phyloP scores from a whole-genome alignment of 2,329 filamentous ascomycete species.

The Colletotrichum godetiae region DNA sequence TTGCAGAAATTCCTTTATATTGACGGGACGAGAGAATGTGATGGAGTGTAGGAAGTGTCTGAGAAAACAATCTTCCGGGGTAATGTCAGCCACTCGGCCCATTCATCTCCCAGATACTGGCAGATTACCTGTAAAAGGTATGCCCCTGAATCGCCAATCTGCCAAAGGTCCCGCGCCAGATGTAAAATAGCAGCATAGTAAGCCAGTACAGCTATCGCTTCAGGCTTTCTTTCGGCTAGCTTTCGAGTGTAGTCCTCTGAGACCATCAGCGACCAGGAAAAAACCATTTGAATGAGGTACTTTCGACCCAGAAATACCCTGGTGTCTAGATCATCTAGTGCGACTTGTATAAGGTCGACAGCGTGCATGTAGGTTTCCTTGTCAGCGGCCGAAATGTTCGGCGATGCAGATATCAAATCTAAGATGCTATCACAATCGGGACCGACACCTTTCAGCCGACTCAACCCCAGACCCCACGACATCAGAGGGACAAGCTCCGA shows the following conservation, averaged over 20 bases:
- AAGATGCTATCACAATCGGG: constrained; percentile 2
- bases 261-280: constrained; percentile 42
- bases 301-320: background rate
- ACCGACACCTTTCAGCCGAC: background rate
- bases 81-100: background rate
- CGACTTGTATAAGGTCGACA: constrained; percentile 3
- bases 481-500: constrained; percentile 4
- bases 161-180: constrained; percentile 41
- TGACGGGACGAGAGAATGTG: background rate
- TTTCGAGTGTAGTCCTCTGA: constrained; percentile 39
- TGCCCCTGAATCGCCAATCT: constrained; percentile 40
- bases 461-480: constrained; percentile 4
- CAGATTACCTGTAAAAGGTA: constrained; percentile 7
- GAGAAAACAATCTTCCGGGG: background rate
- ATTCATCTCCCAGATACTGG: background rate
- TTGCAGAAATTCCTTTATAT: background rate
- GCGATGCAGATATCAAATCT: constrained; percentile 17
- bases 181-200: constrained; percentile 45
- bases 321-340: background rate
- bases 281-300: constrained; percentile 40
- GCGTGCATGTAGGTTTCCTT: background rate
- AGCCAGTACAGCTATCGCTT: constrained; percentile 42
- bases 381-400: background rate
- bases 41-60: background rate
- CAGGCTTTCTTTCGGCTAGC: constrained; percentile 38